These are phyloP conservation scores for Aspergillus funiculosus DNA, from an alignment of 495 filamentous ascomycete species.

Conservation along the genomic window DNA sequence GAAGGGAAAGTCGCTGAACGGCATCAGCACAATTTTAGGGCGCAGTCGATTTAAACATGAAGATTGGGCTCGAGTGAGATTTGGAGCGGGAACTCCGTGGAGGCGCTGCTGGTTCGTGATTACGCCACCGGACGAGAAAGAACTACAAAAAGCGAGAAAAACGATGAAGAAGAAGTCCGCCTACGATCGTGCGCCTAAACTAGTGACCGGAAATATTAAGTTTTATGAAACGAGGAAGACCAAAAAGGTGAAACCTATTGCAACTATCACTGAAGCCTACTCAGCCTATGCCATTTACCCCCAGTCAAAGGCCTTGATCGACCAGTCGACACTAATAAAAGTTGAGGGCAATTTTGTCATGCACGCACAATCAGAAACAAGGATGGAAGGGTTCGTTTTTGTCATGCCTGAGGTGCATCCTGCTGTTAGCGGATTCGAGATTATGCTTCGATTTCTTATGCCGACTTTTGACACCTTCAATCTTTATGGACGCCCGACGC, in stretches of 20 bases:
- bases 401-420: constrained; percentile 94
- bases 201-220: constrained; percentile 80
- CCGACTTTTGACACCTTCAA: constrained; percentile 91
- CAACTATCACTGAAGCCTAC: constrained; percentile 84
- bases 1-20: constrained; percentile 83
- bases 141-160: constrained; percentile 75
- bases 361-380: constrained; percentile 64
- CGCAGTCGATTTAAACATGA: constrained; percentile 67
- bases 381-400: constrained; percentile 89
- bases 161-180: constrained; percentile 76
- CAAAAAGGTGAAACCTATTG: constrained; percentile 86
- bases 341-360: constrained; percentile 87
- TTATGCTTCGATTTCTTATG: constrained; percentile 91
- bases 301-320: constrained; percentile 85
- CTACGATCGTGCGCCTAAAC: constrained; percentile 62
- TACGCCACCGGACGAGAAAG: constrained; percentile 86
- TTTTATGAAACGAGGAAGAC: constrained; percentile 94
- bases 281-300: constrained; percentile 94
- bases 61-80: constrained; percentile 93
- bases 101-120: constrained; percentile 95
- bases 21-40: constrained; percentile 80
- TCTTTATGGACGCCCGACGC: constrained; percentile 84
- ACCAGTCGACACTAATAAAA: constrained; percentile 90
- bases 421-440: constrained; percentile 90
- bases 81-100: constrained; percentile 96